Evolutionary conservation across 768 basidiomycete species (phyloP).

Genomic region (Suillus decipiens): DNA sequence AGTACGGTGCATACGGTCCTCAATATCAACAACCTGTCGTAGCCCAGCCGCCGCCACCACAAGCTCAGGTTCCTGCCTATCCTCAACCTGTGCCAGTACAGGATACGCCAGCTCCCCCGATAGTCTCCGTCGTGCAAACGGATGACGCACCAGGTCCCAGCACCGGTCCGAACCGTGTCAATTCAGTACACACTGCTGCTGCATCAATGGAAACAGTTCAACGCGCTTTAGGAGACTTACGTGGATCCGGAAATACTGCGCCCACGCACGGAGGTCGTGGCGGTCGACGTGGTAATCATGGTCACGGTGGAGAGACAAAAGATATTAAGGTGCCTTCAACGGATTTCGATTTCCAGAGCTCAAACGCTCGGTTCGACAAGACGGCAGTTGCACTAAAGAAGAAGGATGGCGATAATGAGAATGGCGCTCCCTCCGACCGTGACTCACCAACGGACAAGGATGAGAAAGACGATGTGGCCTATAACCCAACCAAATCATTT

Average conservation of each 20-base stretch:
- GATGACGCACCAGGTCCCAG: conserved; percentile 28
- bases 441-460: conserved; percentile 29
- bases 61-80: conserved; percentile 28
- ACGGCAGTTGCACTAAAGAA: conserved; percentile 47
- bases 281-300: conserved; percentile 35
- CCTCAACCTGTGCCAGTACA: conserved; percentile 29
- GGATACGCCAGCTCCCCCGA: conserved; percentile 20
- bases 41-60: conserved; percentile 30
- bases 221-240: conserved; percentile 53
- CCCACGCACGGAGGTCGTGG: conserved; percentile 39
- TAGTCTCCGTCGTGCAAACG: conserved; percentile 21
- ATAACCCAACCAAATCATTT: conserved; percentile 79
- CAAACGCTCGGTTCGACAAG: conserved; percentile 84
- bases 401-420: conserved; percentile 32
- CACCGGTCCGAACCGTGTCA: conserved; percentile 36
- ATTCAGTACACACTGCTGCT: conserved; percentile 68
- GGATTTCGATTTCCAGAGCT: conserved; percentile 81
- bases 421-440: conserved; percentile 31
- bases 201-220: conserved; percentile 76
- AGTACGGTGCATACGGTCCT: conserved; percentile 31
- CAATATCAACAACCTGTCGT: conserved; percentile 34
- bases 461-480: conserved; percentile 49
- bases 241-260: conserved; percentile 31
- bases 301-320: conserved; percentile 32
- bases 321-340: conserved; percentile 63